Conservation (phyloP, 2,329 filamentous ascomycete species). For the Sordariomycetes sp. region DNA sequence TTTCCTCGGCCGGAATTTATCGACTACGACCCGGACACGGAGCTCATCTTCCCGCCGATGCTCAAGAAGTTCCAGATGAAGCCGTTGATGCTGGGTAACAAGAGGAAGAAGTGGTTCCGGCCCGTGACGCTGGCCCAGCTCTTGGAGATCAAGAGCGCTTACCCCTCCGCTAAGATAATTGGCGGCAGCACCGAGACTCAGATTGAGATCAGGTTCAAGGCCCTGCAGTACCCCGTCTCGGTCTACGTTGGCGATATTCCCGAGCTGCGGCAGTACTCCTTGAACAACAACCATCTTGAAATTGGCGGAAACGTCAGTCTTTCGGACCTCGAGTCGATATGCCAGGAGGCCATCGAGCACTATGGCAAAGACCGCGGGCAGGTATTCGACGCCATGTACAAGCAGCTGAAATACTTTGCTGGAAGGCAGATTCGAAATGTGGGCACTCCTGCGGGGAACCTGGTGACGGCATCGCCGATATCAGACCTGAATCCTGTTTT, state of each 20-base stretch:
- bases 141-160: conserved; percentile 76
- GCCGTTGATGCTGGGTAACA: conserved; percentile 83
- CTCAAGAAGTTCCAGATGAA: conserved; percentile 73
- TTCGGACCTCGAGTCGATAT: conserved; percentile 81
- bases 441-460: conserved; percentile 88
- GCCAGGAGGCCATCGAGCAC: conserved; percentile 61
- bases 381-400: conserved; percentile 80
- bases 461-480: conserved; percentile 90
- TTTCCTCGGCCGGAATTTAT: conserved; percentile 89
- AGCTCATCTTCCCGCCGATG: conserved; percentile 85
- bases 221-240: conserved; percentile 75
- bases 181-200: conserved; percentile 95
- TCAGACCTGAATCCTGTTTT: conserved; percentile 93
- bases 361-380: conserved; percentile 64
- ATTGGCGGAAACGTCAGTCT: conserved; percentile 87
- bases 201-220: conserved; percentile 98
- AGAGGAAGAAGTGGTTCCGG: conserved; percentile 85
- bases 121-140: conserved; percentile 79
- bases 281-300: conserved; percentile 73
- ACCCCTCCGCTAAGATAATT: conserved; percentile 84
- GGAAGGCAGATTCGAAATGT: conserved; percentile 94
- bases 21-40: conserved; percentile 83
- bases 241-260: conserved; percentile 90
- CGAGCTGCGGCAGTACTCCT: conserved; percentile 69
- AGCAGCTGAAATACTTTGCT: conserved; percentile 90